Base-by-base conservation (phyloP, 495 filamentous ascomycete species). In the Aspergillus egyptiacus region DNA sequence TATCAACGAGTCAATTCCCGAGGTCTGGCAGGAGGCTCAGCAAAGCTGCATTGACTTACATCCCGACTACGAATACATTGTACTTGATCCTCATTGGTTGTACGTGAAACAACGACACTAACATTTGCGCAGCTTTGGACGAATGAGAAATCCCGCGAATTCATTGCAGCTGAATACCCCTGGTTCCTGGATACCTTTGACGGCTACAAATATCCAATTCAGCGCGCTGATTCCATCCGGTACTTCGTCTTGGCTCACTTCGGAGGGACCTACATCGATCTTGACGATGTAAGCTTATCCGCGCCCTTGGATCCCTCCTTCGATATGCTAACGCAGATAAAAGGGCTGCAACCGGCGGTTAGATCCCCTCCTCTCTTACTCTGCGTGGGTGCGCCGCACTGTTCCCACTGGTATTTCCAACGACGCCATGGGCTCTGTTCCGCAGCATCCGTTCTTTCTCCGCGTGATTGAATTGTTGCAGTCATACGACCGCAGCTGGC, bases 131-230 rank as follows among this genome's bases (percentile, higher is more conserved):
- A 89, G 88, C 77, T 95, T n/a, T 95, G 89, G 89, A 93, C 89
- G 5, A 84, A 91, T 55, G 77, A 79, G 40, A 80, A 79, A 46
- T 80, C 85, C 41, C 77, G 84, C 48, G 79, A 84, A 4, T 89
- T 95, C 52, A 89, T 95, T 55, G 77, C 79, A 35, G 67, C 70
- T 25, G 78, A 90, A 66, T 93, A 95, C 57, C 80, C 86, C 1
- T 94, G 87, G 86, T 95, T 95, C 71, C 74, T 91, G 24, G 79
- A 80, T 22, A 90, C 87, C 1, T 95, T 86, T 56, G 86, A 90
- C 58, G 75, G 75, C 59, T 95, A 95, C 67, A 75, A 72, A 20
- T 88, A 84, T 59, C 80, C 83, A 6, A 91, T 95, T 48, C 87
- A 94, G 65, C 83, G 89, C 41, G 89, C 89, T 30, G 89, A 95